Base-by-base conservation (phyloP, 768 basidiomycete genomes). In the Leccinum uliginosum region DNA sequence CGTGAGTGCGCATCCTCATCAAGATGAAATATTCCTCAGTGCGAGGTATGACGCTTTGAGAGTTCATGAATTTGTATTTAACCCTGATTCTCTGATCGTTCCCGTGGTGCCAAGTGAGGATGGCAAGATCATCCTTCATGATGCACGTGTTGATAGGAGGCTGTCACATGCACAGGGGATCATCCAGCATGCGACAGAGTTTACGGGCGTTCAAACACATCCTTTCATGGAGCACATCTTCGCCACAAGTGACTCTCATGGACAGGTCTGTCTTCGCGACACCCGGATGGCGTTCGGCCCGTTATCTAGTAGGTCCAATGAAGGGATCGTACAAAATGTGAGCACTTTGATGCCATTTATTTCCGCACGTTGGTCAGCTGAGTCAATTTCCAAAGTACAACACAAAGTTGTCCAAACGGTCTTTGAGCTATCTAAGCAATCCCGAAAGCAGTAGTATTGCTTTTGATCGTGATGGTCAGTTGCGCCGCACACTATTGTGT, bases 251-350 rank as follows among this genome's bases (percentile, higher is more conserved):
- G 86, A 89, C 59, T 73, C 65, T 11, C 70, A 64, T 15, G 88
- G 89, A 4, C 69, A 71, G 23, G 83, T 90, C 3, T 83, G 78
- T 61, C 80, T 92, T 55, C 81, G 87, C 15, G 89, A 92, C 68
- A 72, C 74, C 15, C 77, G 89, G 12, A 90, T 89, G 86, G 81
- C 86, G 0, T 91, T 90, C 68, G 85, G 85, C 19, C 76, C 83
- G 45, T 62, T 69, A 19, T 68, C 69, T 17, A 68, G 67, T 11
- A 70, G 83, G 34, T 75, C 78, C 3, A 68, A 75, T 17, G 68
- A 79, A 12, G 87, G 87, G 0, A 73, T 86, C 1, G 82, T 89
- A 8, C 79, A 79, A 55, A 76, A 17, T 48, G 60, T 55, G 19
- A 55, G 46, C 30, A 3, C 17, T 54, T 51, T 51, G 17, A 19